Evolutionary conservation across 306 rosid genomes (phyloP), one percentile per base, ranked within the genome.

Genomic region (Medicago lupulina): DNA sequence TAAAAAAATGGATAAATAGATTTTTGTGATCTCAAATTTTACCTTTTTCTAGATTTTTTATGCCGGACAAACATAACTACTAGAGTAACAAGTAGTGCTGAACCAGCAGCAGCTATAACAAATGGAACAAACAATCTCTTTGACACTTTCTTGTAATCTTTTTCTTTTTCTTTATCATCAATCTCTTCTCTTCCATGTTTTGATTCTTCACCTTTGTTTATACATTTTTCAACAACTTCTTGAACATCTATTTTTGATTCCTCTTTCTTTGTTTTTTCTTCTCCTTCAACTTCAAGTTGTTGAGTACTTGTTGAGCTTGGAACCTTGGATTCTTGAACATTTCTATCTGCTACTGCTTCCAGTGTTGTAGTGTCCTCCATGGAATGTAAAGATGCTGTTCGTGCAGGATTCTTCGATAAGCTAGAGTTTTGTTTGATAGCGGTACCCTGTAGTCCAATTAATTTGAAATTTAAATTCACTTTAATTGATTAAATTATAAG

Each of bases 81-180:
- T 34, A 34, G 38, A 34, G 38, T 34, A 0, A 5, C 38, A 34
- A 34, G 38, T 34, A 31, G 36, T 31, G 36, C 36, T 3, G 36
- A 31, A 3, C 38, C 38, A 5, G 28, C 28, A 23, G 28, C 23
- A 0, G 36, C 38, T 34, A 34, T 5, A 0, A 34, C 38, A 0
- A 34, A 0, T 34, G 38, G 38, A 34, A 6, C 7, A 34, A 34
- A 6, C 0, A 34, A 34, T 34, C 5, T 34, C 38, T 34, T 34
- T 34, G 38, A 13, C 73, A 50, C 64, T 49, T 72, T 50, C 21
- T 74, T 67, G 16, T 40, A 25, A 0, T 8, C 11, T 4, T 38
- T 67, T 49, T 19, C 81, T 70, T 74, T 81, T 40, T 55, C 83
- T 28, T 28, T 4, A 28, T 28, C 36, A 44, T 57, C 81, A 58